Conservation (phyloP, 108 stramenopile species). For the Seminavis robusta region DNA sequence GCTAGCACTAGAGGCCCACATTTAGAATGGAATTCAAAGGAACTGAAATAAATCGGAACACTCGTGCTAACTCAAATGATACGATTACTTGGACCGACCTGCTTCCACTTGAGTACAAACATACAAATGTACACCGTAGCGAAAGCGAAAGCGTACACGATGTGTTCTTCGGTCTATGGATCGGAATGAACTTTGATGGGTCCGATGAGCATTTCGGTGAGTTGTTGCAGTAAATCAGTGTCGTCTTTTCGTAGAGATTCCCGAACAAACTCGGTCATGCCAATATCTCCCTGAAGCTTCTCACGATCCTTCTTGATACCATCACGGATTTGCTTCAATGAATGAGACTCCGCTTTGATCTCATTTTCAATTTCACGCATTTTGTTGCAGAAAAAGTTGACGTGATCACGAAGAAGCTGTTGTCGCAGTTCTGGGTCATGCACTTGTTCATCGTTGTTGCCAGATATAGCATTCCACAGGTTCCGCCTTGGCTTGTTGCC, state of each 20-base stretch:
- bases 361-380: constrained; percentile 27
- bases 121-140: too few species aligned
- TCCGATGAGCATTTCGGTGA: constrained; percentile 26
- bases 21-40: too few species aligned
- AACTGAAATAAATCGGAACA: too few species aligned
- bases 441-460: background rate
- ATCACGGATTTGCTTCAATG: constrained; percentile 17
- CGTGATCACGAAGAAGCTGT: constrained; percentile 23
- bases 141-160: too few species aligned
- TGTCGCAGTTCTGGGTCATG: constrained; percentile 25
- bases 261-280: constrained; percentile 14
- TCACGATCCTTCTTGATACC: constrained; percentile 22
- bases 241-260: constrained; percentile 16
- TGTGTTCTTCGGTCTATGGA: too few species aligned
- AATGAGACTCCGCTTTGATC: constrained; percentile 12
- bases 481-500: constrained; percentile 2
- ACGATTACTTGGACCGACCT: too few species aligned
- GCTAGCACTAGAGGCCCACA: too few species aligned
- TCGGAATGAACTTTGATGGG: constrained; percentile 18
- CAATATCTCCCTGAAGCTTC: constrained; percentile 27
- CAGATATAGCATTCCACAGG: background rate
- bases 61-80: too few species aligned
- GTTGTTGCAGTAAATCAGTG: constrained; percentile 26
- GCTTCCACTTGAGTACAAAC: too few species aligned
- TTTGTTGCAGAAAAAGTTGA: constrained; percentile 29